These are phyloP conservation scores for Acacia acuminata DNA, from an alignment of 306 rosid genomes.

Conservation along the genomic window DNA sequence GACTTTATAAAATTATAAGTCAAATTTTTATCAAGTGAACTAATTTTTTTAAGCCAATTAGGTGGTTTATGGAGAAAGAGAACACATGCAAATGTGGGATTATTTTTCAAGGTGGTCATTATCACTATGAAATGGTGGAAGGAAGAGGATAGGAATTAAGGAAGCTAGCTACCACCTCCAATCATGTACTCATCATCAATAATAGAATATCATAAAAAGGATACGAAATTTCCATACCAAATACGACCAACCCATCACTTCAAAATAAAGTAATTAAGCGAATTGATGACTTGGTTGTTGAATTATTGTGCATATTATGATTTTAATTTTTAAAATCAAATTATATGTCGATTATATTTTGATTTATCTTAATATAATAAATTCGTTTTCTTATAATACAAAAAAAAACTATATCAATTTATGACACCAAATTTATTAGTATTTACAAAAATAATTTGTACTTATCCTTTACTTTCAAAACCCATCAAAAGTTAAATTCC, in stretches of 20 bases:
- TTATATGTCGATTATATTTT: background rate
- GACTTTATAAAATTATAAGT: too few relatives aligned
- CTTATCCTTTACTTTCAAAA: too few relatives aligned
- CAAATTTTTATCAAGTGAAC: too few relatives aligned
- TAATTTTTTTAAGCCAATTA: background rate
- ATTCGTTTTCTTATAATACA: background rate
- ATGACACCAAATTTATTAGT: background rate
- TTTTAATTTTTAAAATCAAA: background rate
- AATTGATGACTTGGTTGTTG: background rate
- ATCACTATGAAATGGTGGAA: background rate
- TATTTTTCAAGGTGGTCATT: background rate
- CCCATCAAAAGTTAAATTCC: too few relatives aligned
- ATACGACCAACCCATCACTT: constrained; percentile 22
- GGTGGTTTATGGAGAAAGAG: background rate
- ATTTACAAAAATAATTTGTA: background rate
- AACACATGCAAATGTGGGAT: background rate
- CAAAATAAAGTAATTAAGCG: background rate
- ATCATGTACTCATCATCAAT: constrained; percentile 18
- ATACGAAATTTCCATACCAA: background rate
- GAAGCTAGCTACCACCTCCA: constrained; percentile 12
- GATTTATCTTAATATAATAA: background rate
- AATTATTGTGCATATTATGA: background rate
- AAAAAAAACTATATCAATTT: background rate
- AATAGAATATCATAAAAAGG: background rate
- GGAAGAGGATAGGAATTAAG: background rate